Percentiles rank a stretch among this genome's conserved stretches.
These are phyloP conservation scores for Aspergillus kassunensis DNA, from an alignment of 495 filamentous ascomycete species.

Conservation along the genomic window DNA sequence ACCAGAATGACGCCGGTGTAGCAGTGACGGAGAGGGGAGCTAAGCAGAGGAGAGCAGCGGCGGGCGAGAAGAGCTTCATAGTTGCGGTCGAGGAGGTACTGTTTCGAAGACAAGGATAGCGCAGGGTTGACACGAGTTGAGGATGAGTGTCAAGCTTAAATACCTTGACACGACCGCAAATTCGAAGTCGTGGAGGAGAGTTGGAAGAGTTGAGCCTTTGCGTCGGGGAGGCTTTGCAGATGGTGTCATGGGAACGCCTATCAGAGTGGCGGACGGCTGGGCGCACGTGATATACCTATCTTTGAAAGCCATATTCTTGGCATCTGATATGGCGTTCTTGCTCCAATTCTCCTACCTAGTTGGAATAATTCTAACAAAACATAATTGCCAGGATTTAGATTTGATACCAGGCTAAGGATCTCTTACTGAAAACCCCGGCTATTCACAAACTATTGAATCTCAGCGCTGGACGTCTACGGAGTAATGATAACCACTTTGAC, in stretches of 20 bases:
- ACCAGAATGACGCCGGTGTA: conserved; percentile 25
- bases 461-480: no score
- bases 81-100: conserved; percentile 5
- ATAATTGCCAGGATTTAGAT: no score
- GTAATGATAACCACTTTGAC: no score
- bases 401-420: no score
- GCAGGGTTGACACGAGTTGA: background rate
- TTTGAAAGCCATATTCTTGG: conserved; percentile 5
- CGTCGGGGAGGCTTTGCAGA: background rate
- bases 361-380: no score
- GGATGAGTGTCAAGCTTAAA: background rate
- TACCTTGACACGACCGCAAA: background rate
- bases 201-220: background rate
- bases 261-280: conserved; percentile 3
- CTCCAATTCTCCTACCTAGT: no score
- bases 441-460: no score
- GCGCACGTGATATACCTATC: conserved; percentile 12
- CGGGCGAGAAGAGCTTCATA: conserved; percentile 48
- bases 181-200: conserved; percentile 2
- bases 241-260: conserved; percentile 16
- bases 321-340: background rate
- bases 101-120: background rate
- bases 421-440: no score
- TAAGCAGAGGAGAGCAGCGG: conserved; percentile 29
- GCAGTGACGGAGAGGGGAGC: conserved; percentile 34